Conservation (phyloP, 805 yeast genomes). For the Saccharomycopsis fibuligera region DNA sequence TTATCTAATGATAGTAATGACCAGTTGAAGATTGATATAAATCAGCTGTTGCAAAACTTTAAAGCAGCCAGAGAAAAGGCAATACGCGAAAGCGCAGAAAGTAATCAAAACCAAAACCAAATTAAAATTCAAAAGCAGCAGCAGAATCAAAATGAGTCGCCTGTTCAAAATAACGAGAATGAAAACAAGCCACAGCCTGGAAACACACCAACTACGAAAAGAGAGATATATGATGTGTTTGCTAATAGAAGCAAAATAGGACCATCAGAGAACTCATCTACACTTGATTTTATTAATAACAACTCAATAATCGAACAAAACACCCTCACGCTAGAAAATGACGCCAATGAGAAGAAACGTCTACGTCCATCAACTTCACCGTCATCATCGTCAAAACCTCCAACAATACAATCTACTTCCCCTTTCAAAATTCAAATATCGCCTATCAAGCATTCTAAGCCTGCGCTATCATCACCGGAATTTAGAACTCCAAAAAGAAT, state of each 20-base stretch:
- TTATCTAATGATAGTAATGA: not conserved
- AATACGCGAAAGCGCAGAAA: too few species aligned
- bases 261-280: not conserved
- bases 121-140: not conserved
- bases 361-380: not conserved
- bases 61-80: not conserved
- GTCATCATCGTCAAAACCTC: not conserved
- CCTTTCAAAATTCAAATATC: conserved; percentile 14
- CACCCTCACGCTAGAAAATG: conserved; percentile 11
- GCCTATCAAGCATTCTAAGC: conserved; percentile 7
- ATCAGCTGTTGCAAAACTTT: not conserved
- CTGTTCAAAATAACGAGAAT: not conserved
- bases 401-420: not conserved
- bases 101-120: too few species aligned
- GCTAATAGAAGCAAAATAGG: conserved; percentile 4
- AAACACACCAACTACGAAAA: conserved; percentile 13
- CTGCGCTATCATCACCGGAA: not conserved
- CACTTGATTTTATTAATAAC: conserved; percentile 3
- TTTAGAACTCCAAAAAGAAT: conserved; percentile 12
- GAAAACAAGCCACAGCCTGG: not conserved
- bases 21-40: not conserved
- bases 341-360: not conserved
- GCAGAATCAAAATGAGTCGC: not conserved
- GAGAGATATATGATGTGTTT: conserved; percentile 12
- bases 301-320: conserved; percentile 21